Evolutionary conservation across 2,329 filamentous ascomycete species (phyloP), one percentile per base, ranked within the genome.

Genomic region (Talaromyces atroroseus): DNA sequence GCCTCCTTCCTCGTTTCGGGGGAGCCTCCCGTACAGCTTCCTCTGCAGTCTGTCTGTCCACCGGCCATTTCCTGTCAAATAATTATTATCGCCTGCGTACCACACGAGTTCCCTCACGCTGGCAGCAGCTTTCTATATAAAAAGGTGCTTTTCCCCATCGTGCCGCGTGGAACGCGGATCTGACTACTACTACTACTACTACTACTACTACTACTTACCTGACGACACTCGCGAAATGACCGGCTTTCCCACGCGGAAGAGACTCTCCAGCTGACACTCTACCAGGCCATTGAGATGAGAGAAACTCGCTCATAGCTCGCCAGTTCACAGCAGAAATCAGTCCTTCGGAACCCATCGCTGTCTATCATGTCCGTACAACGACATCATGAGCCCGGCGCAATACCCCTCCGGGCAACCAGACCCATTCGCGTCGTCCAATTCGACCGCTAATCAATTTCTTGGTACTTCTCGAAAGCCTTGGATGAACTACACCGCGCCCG

Each of bases 391-490:
- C 47, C 56, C 56, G 56, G 56, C 56, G 56, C 56, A 58, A 42
- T 49, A 55, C 18, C 59, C 44, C 24, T 45, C 49, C 23, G 55
- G 48, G 34, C 61, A 52, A 34, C 38, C 55, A 56, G 46, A 60
- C 38, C 57, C 52, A 21, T 44, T 71, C 34, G 61, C 66, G 44
- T 63, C 64, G 12, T 69, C 67, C 52, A 76, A 76, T 62, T 68
- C 67, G 48, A 76, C 74, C 14, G 69, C 69, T 48, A 72, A 59
- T 54, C 63, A 66, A 52, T 77, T 76, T 60, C 60, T 77, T 23
- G 73, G 73, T 49, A 64, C 68, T 49, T 59, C 64, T 49, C 69
- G 67, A 58, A 71, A 63, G 60, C 63, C 71, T 49, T 76, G 74
- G 74, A 76, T 76, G 52, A 50, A 51, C 38, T 16, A 29, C 38